Base-by-base conservation (phyloP, 2,329 filamentous ascomycete species). In the Atkinsonella texensis region DNA sequence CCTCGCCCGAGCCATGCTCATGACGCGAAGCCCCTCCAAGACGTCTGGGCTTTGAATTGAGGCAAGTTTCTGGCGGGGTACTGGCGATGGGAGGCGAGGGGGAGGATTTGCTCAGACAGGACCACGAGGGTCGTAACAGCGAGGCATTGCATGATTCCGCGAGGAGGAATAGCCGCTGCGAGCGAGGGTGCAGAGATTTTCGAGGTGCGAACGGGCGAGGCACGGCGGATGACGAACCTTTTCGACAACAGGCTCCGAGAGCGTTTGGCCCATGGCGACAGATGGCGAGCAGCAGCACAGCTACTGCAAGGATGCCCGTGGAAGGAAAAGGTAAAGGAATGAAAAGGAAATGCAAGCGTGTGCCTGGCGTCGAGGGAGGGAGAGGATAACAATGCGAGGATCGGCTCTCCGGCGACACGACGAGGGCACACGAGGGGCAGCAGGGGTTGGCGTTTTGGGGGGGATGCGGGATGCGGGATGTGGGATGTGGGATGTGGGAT, bases 201-300 rank as follows among this genome's bases (percentile, higher is more conserved):
- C 44, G 50, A 49, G 51, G 40, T 18, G 46, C 41, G 18, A 31
- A 18, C 11, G 41, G 23, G 9, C 48, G 17, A 45, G 40, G 49
- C 46, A 49, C 43, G 28, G 20, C 20, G 20, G 20, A 52, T 23
- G 46, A 64, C 65, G 58, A 58, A 98, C 93, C 90, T 98, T 98
- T 69, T 97, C 93, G 70, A 95, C 87, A 66, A 98, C 90, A 65
- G 93, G 93, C 79, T 98, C 93, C 65, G 91, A 97, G 68, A 98
- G 84, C 72, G 93, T 98, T 79, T 98, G 93, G 81, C 93, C 93
- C 93, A 98, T 98, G 73, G 58, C 59, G 65, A 51, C 59, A 54
- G 54, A 60, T 58, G 58, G 55, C 58, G 56, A 60, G 58, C 51
- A 56, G 56, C 50, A 60, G 57, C 58, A 55, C 42, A 56, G 59